Base-by-base conservation (phyloP, 345 rosid genomes). In the Conringia planisiliqua region DNA sequence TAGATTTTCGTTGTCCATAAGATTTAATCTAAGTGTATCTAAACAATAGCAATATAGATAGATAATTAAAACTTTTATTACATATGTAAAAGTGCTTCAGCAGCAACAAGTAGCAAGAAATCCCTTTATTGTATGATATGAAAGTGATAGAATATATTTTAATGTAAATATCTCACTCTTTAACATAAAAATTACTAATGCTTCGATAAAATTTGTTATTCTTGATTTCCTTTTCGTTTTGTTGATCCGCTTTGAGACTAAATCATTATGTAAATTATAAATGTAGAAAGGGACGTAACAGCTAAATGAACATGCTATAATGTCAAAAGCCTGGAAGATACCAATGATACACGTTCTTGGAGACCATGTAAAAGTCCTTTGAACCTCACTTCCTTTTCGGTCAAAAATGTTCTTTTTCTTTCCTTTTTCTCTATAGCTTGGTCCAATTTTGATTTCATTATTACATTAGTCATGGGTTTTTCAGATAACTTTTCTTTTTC, bases 351-450 rank as follows among this genome's bases (percentile, higher is more conserved):
- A 81, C 40, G 47, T 77, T 68, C 88, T 90, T 75, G 91, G 87
- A 85, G 96, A 86, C 91, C 86, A 88, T 90, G 91, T 85, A 82
- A 82, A 87, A 85, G 79, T 74, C 68, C 66, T 73, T 79, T 80
- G 36, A 26, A 46, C 46, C n/a, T 71, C 76, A 72, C 56, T 60
- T 64, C 69, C 56, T 68, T 72, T 75, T 62, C 56, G 62, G 80
- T 79, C 50, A 61, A 78, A 81, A 84, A 78, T 27, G 66, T 58
- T 51, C 59, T 58, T 40, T 78, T 81, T 3, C 14, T 11, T 44
- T 44, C 20, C 50, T 44, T 44, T 16, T 44, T 6, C 48, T 43
- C 48, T 5, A 43, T n/a, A n/a, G 18, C 5, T 13, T 43, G 8
- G 40, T 33, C 36, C 36, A 33, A 33, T 7, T 33, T 33, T 33